These are phyloP conservation scores for Claviceps pazoutovae DNA, from an alignment of 2,329 filamentous ascomycete species.

Conservation along the genomic window DNA sequence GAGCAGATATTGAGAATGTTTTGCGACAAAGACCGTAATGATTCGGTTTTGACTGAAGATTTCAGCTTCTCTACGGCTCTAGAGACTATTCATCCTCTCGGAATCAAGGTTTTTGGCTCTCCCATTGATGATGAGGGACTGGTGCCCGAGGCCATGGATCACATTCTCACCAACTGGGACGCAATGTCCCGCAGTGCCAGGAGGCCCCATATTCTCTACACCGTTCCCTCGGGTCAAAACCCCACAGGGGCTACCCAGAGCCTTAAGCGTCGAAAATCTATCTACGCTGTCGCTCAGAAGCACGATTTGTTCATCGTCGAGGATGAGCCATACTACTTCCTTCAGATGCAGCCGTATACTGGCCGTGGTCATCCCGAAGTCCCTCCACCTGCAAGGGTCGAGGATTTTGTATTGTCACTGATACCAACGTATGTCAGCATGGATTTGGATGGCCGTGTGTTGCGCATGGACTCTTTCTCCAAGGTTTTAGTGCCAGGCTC, in stretches of 20 bases:
- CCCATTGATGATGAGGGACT: constrained; percentile 40
- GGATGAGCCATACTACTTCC: constrained; percentile 89
- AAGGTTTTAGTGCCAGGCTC: constrained; percentile 79
- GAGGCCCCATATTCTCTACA: constrained; percentile 44
- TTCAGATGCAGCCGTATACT: constrained; percentile 71
- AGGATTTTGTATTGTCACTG: constrained; percentile 53
- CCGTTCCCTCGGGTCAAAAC: constrained; percentile 69
- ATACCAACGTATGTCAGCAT: constrained; percentile 61
- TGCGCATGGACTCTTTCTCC: constrained; percentile 86
- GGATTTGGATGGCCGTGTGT: constrained; percentile 74
- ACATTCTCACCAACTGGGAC: constrained; percentile 37
- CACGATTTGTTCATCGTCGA: constrained; percentile 81
- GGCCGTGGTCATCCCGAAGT: constrained; percentile 34
- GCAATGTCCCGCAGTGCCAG: constrained; percentile 25
- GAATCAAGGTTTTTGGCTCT: constrained; percentile 36
- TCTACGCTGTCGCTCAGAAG: constrained; percentile 68
- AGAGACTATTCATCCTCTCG: constrained; percentile 42
- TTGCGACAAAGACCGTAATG: constrained; percentile 51
- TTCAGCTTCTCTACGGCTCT: constrained; percentile 73
- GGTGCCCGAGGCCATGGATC: constrained; percentile 36
- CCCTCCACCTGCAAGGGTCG: constrained; percentile 44
- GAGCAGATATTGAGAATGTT: constrained; percentile 79
- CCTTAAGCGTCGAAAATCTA: constrained; percentile 47
- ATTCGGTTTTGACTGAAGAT: constrained; percentile 74
- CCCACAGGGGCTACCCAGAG: constrained; percentile 78